Conservation (phyloP, 129 eudicot genomes). For the Flaveria ramosissima region DNA sequence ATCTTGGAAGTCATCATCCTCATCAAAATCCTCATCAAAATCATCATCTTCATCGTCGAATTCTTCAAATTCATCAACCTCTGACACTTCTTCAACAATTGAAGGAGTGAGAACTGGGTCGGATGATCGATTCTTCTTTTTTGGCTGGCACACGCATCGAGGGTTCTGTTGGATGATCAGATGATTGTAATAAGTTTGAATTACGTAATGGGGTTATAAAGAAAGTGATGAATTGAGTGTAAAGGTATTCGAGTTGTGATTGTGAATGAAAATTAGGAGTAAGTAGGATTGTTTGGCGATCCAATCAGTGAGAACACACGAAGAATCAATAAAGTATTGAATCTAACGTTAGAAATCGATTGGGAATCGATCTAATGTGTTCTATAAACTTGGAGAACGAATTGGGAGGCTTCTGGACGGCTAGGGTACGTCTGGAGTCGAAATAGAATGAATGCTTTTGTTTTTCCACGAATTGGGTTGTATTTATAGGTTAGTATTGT, state of each 20-base stretch:
- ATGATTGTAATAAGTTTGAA: constrained; percentile 19
- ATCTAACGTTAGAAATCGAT: too few species aligned
- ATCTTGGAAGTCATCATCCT: constrained; percentile 53
- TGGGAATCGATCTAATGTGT: too few species aligned
- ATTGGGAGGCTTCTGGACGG: too few species aligned
- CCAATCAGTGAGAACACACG: too few species aligned
- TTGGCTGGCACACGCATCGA: constrained; percentile 38
- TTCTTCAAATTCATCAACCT: constrained; percentile 50
- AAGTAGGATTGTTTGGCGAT: constrained; percentile 23
- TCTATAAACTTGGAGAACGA: too few species aligned
- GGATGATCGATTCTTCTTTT: constrained; percentile 45
- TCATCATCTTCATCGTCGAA: constrained; percentile 47
- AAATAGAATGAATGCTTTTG: too few species aligned
- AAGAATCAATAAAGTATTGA: too few species aligned
- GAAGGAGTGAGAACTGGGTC: constrained; percentile 56
- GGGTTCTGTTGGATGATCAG: constrained; percentile 11
- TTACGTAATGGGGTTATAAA: constrained; percentile 22
- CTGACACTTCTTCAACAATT: constrained; percentile 48
- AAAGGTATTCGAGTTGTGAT: not conserved
- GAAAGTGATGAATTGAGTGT: constrained; percentile 14
- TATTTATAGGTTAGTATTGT: too few species aligned
- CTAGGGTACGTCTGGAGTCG: too few species aligned
- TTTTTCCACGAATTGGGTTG: too few species aligned
- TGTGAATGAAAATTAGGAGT: constrained; percentile 3
- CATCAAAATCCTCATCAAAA: constrained; percentile 38